Conservation (phyloP, 495 filamentous ascomycete genomes). For the Wilcoxina mikolae region DNA sequence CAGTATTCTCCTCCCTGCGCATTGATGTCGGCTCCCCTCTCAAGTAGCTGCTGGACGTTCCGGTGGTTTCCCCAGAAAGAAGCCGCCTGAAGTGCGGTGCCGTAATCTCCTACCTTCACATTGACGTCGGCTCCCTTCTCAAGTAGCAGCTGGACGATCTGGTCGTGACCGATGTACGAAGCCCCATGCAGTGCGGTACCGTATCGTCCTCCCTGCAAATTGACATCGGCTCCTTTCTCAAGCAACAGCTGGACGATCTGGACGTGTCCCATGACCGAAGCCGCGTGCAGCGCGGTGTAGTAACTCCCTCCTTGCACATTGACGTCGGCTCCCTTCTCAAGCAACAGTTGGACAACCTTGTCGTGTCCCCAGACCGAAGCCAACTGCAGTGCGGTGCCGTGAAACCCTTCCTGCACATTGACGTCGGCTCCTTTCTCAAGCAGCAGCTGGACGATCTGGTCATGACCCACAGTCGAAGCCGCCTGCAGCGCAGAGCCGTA, state of each 20-base stretch:
- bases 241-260: too few relatives aligned
- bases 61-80: too few relatives aligned
- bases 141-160: conserved; percentile 4
- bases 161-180: background rate
- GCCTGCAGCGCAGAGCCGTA: conserved; percentile 7
- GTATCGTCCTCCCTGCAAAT: conserved; percentile 1
- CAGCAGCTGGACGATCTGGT: conserved; percentile 3
- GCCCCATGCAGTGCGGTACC: conserved; percentile 8
- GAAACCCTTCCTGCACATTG: background rate
- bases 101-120: background rate
- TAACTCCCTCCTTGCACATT: too few relatives aligned
- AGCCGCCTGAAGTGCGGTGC: conserved; percentile 6
- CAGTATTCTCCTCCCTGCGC: too few relatives aligned
- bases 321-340: too few relatives aligned
- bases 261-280: too few relatives aligned
- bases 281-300: too few relatives aligned
- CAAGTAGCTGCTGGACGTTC: too few relatives aligned
- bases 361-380: too few relatives aligned
- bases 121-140: conserved; percentile 5
- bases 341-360: too few relatives aligned
- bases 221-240: conserved; percentile 3
- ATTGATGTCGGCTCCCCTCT: too few relatives aligned
- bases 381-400: conserved; percentile 4
- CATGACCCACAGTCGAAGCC: background rate
- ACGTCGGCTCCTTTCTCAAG: conserved; percentile 3